A percentile compares a stretch with the other conserved stretches of the same genome.
Evolutionary conservation across 2,329 filamentous ascomycete species (phyloP).

Genomic region (Rhynchosporium graminicola): DNA sequence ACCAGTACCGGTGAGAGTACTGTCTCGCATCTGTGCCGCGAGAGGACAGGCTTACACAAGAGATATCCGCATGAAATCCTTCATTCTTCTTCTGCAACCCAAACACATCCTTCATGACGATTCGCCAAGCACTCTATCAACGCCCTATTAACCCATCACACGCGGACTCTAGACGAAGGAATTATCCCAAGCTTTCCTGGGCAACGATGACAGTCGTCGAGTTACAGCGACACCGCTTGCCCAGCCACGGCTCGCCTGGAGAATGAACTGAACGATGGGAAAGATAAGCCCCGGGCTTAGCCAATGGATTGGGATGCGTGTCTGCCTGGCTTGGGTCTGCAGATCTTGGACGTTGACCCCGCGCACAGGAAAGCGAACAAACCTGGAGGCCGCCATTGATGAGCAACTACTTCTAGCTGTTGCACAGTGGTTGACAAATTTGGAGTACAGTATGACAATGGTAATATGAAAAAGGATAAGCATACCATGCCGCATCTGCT

Average conservation of each 20-base stretch:
- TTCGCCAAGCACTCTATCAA: slow-evolving; percentile 12
- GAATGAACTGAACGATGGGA: not conserved
- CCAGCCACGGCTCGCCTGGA: slow-evolving; percentile 12
- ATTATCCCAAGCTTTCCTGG: slow-evolving; percentile 6
- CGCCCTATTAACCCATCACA: slow-evolving; percentile 15
- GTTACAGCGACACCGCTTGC: not conserved
- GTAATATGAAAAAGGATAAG: too few relatives aligned
- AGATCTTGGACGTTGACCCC: not conserved
- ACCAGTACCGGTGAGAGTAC: too few relatives aligned
- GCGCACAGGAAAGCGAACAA: not conserved
- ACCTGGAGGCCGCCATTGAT: not conserved
- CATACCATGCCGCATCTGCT: too few relatives aligned
- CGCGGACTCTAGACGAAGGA: slow-evolving; percentile 7
- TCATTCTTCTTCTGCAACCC: not conserved
- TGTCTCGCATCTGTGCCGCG: too few relatives aligned
- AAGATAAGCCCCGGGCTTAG: not conserved
- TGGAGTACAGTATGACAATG: too few relatives aligned
- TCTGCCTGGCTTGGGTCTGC: not conserved
- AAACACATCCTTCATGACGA: slow-evolving; percentile 10
- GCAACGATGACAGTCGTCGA: too few relatives aligned
- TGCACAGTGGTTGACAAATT: too few relatives aligned
- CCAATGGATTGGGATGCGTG: not conserved
- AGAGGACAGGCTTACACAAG: too few relatives aligned
- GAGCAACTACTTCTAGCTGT: too few relatives aligned
- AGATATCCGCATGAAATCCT: too few relatives aligned